phyloP scores from a whole-genome alignment of 257 asterid species.

The Knoxia roxburghii region DNA sequence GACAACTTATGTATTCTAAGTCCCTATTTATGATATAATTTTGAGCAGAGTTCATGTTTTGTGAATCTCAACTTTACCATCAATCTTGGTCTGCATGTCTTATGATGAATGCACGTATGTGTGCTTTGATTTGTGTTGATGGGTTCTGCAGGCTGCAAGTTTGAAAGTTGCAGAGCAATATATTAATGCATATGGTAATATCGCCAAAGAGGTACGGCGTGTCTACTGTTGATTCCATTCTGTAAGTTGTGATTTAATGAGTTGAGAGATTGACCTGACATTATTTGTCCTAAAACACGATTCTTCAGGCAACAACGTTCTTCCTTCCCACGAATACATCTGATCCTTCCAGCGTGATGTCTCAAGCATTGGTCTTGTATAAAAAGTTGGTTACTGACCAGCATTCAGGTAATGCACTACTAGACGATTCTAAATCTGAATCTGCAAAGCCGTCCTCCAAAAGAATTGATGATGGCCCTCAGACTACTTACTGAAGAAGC shows the following conservation, averaged over 20 bases:
- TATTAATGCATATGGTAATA: constrained; percentile 62
- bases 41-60: too few relatives aligned
- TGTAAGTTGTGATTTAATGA: background rate
- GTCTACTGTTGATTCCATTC: background rate
- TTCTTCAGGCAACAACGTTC: constrained; percentile 64
- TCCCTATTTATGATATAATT: too few relatives aligned
- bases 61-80: background rate
- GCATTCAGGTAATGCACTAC: constrained; percentile 12
- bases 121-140: background rate
- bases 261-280: background rate
- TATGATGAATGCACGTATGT: background rate
- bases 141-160: constrained; percentile 74
- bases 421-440: background rate
- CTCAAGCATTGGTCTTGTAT: constrained; percentile 57
- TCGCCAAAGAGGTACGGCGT: constrained; percentile 73
- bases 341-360: constrained; percentile 66
- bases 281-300: background rate
- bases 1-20: background rate
- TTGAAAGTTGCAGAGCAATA: constrained; percentile 89
- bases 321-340: constrained; percentile 71
- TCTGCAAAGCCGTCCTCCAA: background rate
- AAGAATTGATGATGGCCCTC: background rate
- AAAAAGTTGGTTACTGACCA: constrained; percentile 44
- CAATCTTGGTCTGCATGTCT: background rate
- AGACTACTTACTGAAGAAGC: background rate